Conservation (phyloP, 305 asterid species). For the Fraxinus paxiana region DNA sequence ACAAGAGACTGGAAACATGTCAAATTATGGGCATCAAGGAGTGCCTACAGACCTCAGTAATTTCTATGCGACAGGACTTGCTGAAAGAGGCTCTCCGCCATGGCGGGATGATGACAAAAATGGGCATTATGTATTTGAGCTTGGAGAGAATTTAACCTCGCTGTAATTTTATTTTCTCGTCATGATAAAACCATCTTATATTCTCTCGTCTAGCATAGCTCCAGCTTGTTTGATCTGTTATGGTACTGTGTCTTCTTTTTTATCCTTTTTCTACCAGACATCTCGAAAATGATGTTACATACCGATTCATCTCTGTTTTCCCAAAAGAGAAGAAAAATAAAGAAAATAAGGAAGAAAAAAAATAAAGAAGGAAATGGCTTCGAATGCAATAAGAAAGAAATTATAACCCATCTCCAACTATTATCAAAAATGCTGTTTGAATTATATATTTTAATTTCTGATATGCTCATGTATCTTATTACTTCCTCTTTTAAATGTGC, state of each 20-base stretch:
- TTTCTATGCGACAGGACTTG: slow-evolving; percentile 57
- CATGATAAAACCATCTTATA: neutral
- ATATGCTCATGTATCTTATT: neutral
- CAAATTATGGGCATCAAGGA: slow-evolving; percentile 67
- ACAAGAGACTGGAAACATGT: slow-evolving; percentile 69
- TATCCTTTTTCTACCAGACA: neutral
- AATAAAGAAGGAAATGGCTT: neutral
- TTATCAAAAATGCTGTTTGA: slow-evolving; percentile 15
- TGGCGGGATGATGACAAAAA: slow-evolving; percentile 89
- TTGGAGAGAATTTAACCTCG: slow-evolving; percentile 93
- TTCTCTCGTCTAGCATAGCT: neutral
- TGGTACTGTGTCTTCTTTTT: neutral
- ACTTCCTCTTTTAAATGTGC: neutral
- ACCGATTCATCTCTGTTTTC: neutral
- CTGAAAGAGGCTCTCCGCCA: slow-evolving; percentile 80
- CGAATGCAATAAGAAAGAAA: neutral
- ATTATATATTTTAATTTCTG: neutral
- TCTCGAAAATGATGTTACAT: neutral
- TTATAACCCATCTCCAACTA: slow-evolving; percentile 42
- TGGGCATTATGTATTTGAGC: slow-evolving; percentile 88
- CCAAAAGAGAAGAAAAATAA: neutral
- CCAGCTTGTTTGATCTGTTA: neutral
- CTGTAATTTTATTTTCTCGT: slow-evolving; percentile 44
- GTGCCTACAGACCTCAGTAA: slow-evolving; percentile 48
- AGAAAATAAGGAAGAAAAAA: neutral